A percentile compares a stretch with the other conserved stretches of the same genome.
Evolutionary conservation across 805 yeast genomes (phyloP).

Genomic region (Candida incommunis): DNA sequence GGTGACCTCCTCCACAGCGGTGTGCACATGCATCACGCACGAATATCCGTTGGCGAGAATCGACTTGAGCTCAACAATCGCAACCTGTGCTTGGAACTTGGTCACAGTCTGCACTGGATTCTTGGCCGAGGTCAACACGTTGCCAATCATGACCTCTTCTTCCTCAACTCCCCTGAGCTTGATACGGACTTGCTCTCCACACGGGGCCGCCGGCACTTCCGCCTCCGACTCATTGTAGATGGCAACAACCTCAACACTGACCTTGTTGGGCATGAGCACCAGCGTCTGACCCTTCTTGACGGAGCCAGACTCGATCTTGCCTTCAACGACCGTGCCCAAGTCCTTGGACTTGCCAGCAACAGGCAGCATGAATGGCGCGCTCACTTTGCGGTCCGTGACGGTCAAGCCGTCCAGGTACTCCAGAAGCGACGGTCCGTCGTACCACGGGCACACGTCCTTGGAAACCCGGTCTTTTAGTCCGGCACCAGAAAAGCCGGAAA

Average conservation of each 20-base stretch:
- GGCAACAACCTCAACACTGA: slow-evolving; percentile 67
- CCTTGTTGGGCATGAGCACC: slow-evolving; percentile 85
- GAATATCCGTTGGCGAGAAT: slow-evolving; percentile 91
- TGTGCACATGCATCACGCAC: slow-evolving; percentile 97
- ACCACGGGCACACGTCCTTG: slow-evolving; percentile 75
- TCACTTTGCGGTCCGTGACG: slow-evolving; percentile 69
- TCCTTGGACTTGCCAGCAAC: slow-evolving; percentile 90
- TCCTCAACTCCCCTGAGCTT: slow-evolving; percentile 93
- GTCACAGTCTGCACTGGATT: slow-evolving; percentile 87
- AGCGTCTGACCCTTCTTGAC: slow-evolving; percentile 65
- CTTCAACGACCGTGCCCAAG: slow-evolving; percentile 94
- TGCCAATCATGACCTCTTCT: slow-evolving; percentile 87
- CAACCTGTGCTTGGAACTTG: slow-evolving; percentile 87
- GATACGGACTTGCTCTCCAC: slow-evolving; percentile 96
- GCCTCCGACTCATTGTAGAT: slow-evolving; percentile 92
- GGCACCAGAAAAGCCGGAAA: slow-evolving; percentile 95
- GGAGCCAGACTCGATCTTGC: slow-evolving; percentile 94
- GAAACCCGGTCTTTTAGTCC: slow-evolving; percentile 81
- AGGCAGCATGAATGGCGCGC: slow-evolving; percentile 97
- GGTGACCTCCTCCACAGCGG: slow-evolving; percentile 92
- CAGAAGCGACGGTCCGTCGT: slow-evolving; percentile 78
- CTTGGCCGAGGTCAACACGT: slow-evolving; percentile 72
- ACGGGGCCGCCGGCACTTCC: slow-evolving; percentile 76
- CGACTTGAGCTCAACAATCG: slow-evolving; percentile 90
- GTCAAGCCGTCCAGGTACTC: slow-evolving; percentile 80